Conservation (phyloP, 2,329 filamentous ascomycete genomes). For the Gyromitra esculenta region DNA sequence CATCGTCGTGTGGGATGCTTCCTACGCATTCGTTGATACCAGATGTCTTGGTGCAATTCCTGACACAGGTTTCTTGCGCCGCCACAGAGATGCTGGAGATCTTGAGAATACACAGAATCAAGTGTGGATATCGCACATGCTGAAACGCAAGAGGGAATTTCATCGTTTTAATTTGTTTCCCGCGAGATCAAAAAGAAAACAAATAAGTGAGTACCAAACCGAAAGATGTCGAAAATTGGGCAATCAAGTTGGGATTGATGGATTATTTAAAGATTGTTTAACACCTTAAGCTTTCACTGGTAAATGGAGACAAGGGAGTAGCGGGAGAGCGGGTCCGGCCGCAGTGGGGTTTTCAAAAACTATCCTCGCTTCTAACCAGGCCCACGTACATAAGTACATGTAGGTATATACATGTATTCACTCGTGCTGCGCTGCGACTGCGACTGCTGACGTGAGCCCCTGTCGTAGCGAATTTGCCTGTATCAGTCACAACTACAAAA, state of each 20-base stretch:
- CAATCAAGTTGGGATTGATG: not conserved
- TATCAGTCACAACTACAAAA: constrained; percentile 8
- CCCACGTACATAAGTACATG: not conserved
- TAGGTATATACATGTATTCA: not conserved
- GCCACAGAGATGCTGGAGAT: constrained; percentile 4
- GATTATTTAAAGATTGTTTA: constrained; percentile 19
- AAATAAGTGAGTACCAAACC: not conserved
- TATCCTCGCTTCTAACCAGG: constrained; percentile 3
- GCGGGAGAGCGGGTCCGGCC: constrained; percentile 5
- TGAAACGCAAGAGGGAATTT: not conserved
- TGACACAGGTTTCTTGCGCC: constrained; percentile 45
- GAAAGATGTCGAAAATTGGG: constrained; percentile 25
- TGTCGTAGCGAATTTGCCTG: not conserved
- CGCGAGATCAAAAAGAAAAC: not conserved
- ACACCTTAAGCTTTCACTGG: constrained; percentile 6
- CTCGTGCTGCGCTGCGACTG: not conserved
- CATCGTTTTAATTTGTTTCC: constrained; percentile 16
- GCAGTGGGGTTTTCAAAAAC: not conserved
- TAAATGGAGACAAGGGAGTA: constrained; percentile 15
- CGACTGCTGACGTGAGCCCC: constrained; percentile 32
- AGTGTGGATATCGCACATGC: constrained; percentile 13
- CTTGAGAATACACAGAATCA: constrained; percentile 13
- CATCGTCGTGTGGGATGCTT: constrained; percentile 36
- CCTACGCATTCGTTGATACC: constrained; percentile 47
- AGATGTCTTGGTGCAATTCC: constrained; percentile 29